phyloP scores from a whole-genome alignment of 768 basidiomycete species.

The Dendrothele bispora region DNA sequence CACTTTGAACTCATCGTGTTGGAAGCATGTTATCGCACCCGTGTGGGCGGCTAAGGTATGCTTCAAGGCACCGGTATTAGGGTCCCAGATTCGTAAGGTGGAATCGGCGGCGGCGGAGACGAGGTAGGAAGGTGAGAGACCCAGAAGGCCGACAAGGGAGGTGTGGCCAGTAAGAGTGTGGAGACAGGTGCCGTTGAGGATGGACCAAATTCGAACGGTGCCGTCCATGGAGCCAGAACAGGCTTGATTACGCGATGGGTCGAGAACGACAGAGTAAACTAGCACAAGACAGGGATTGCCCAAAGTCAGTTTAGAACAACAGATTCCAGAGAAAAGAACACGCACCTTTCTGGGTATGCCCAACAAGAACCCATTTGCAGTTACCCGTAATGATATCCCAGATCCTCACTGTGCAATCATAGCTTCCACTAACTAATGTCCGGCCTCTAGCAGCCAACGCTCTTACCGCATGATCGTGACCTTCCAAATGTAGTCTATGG shows the following conservation, averaged over 20 bases:
- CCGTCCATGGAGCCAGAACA: constrained; percentile 99
- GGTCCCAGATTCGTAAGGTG: constrained; percentile 93
- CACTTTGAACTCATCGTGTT: constrained; percentile 97
- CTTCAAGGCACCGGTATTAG: constrained; percentile 53
- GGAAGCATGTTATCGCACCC: constrained; percentile 99
- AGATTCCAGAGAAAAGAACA: neutral
- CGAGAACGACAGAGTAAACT: constrained; percentile 28
- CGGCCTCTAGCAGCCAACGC: constrained; percentile 90
- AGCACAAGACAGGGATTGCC: neutral
- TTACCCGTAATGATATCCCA: constrained; percentile 90
- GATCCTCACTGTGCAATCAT: constrained; percentile 91
- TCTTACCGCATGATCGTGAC: constrained; percentile 90
- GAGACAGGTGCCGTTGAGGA: constrained; percentile 76
- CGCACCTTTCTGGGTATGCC: constrained; percentile 79
- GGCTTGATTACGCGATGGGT: constrained; percentile 67
- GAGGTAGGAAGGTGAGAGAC: constrained; percentile 84
- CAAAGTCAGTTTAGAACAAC: no score
- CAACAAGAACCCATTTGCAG: constrained; percentile 78
- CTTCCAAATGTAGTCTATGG: constrained; percentile 79
- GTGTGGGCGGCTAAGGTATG: constrained; percentile 82
- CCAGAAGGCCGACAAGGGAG: constrained; percentile 91
- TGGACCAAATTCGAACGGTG: constrained; percentile 93
- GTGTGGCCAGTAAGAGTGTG: constrained; percentile 89
- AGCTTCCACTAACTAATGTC: constrained; percentile 92
- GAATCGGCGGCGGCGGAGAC: constrained; percentile 98